Evolutionary conservation across 495 filamentous ascomycete genomes (phyloP).

Genomic region (Friedmanniomyces endolithicus): DNA sequence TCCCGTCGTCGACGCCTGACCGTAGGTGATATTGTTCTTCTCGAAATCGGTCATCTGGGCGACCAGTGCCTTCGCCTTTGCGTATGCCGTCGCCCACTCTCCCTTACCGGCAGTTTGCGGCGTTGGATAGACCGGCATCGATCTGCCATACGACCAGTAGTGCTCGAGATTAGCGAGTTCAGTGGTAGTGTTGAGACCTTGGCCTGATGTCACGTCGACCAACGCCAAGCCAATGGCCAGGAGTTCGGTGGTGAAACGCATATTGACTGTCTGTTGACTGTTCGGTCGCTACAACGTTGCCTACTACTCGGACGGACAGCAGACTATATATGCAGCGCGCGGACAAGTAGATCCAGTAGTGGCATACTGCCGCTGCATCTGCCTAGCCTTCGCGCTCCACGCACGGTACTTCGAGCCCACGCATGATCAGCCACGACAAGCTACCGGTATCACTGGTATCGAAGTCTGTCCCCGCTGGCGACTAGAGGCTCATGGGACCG

Average conservation of each 20-base stretch:
- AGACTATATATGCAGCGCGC: not conserved
- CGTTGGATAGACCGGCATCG: slow-evolving; percentile 15
- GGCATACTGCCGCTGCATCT: not conserved
- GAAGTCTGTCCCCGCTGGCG: not conserved
- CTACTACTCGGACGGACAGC: too few relatives aligned
- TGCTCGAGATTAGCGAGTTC: slow-evolving; percentile 9
- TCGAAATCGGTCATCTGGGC: slow-evolving; percentile 16
- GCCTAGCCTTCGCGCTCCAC: not conserved
- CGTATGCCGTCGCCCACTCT: slow-evolving; percentile 12
- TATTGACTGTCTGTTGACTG: not conserved
- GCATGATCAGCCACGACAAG: not conserved
- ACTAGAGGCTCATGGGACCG: not conserved
- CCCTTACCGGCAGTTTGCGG: slow-evolving; percentile 3
- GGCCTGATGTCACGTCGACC: not conserved
- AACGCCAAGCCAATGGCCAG: not conserved
- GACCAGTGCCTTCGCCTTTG: slow-evolving; percentile 9
- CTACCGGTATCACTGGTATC: not conserved
- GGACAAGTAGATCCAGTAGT: not conserved
- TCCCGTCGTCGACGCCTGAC: slow-evolving; percentile 29
- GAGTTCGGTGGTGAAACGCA: not conserved
- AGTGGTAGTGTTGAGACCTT: not conserved
- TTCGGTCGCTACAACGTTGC: not conserved
- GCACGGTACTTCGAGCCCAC: not conserved
- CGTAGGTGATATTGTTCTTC: slow-evolving; percentile 20
- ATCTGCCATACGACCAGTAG: slow-evolving; percentile 16